Evolutionary conservation across 164 flowering plant species (phyloP).

Genomic region (Tinospora cordifolia): DNA sequence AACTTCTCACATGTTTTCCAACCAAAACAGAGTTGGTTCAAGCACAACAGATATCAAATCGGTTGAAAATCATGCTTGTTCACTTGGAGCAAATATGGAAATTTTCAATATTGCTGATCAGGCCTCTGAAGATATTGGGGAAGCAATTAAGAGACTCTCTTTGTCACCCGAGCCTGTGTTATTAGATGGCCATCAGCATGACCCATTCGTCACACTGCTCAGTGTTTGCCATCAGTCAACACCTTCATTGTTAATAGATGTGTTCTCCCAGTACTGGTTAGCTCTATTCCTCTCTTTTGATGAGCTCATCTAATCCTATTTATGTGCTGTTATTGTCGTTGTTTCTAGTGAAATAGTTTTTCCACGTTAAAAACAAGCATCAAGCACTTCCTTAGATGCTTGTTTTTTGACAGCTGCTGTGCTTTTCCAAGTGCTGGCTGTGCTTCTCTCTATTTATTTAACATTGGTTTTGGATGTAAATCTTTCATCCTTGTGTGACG

Average conservation of each 20-base stretch:
- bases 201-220: slow-evolving; percentile 49
- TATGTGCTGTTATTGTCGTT: not conserved
- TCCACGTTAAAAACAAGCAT: not conserved
- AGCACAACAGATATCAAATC: slow-evolving; percentile 11
- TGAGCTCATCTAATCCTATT: not conserved
- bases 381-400: not conserved
- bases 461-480: not conserved
- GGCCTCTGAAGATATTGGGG: slow-evolving; percentile 38
- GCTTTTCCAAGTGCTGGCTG: not conserved
- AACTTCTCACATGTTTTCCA: slow-evolving; percentile 17
- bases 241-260: slow-evolving; percentile 54
- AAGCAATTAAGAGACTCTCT: slow-evolving; percentile 52
- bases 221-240: slow-evolving; percentile 67
- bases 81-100: slow-evolving; percentile 17
- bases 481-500: not conserved
- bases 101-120: slow-evolving; percentile 17
- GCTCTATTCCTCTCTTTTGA: slow-evolving; percentile 18
- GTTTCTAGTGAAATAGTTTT: not conserved
- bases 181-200: slow-evolving; percentile 21
- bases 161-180: slow-evolving; percentile 35
- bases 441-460: not conserved
- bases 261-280: slow-evolving; percentile 62
- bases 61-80: slow-evolving; percentile 10
- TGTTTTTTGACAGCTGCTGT: not conserved
- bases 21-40: slow-evolving; percentile 17